Percentiles rank a stretch among this genome's conserved stretches.
Conservation (phyloP, 768 basidiomycete species). For the Mycena floridula region DNA sequence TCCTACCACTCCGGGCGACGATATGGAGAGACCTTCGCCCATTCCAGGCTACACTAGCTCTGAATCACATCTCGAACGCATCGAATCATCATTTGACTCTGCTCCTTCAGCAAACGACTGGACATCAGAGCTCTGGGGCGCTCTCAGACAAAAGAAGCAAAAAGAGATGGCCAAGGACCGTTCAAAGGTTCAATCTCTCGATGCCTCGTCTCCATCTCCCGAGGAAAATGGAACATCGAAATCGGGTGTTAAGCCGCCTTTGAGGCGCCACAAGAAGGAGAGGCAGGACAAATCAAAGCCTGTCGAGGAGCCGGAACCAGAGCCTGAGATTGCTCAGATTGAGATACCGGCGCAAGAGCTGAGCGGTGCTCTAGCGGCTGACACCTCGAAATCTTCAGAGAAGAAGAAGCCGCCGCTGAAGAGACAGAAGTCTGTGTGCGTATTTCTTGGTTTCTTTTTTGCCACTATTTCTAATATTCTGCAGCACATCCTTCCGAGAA, state of each 20-base stretch:
- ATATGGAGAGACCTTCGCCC: background rate
- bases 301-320: slow-evolving; percentile 13
- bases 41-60: background rate
- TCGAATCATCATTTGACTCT: slow-evolving; percentile 16
- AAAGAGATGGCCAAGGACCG: slow-evolving; percentile 61
- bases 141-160: slow-evolving; percentile 59
- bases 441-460: slow-evolving; percentile 9
- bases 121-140: slow-evolving; percentile 57
- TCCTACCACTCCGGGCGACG: background rate
- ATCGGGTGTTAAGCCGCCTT: too few relatives aligned
- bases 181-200: slow-evolving; percentile 65
- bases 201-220: too few relatives aligned
- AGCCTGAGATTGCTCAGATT: background rate
- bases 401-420: slow-evolving; percentile 34
- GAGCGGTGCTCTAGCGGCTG: slow-evolving; percentile 6
- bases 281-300: too few relatives aligned
- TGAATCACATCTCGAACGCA: background rate
- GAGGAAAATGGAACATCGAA: too few relatives aligned
- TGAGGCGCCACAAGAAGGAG: too few relatives aligned
- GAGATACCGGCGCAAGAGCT: background rate
- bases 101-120: slow-evolving; percentile 34
- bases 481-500: slow-evolving; percentile 64
- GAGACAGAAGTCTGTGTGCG: slow-evolving; percentile 63
- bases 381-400: slow-evolving; percentile 18
- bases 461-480: slow-evolving; percentile 12